Evolutionary conservation across 257 asterid species (phyloP), one percentile per base, ranked within the genome.

Genomic region (Fraxinus anomala): DNA sequence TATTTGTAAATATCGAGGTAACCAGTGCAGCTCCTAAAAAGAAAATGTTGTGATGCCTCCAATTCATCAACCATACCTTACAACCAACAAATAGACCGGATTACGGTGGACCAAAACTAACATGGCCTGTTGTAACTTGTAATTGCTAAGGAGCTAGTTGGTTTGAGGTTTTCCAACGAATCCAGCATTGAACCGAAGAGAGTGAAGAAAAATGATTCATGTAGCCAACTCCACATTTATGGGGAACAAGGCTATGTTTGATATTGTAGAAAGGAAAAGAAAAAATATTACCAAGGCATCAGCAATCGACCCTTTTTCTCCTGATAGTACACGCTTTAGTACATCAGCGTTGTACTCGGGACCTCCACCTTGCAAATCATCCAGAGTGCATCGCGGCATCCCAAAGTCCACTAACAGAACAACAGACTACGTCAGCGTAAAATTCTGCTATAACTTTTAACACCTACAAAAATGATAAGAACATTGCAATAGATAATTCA

Each of bases 311-410:
- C 96, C 94, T 69, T 76, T 88, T 75, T 88, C 91, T 71, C 96
- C 96, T 13, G 91, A 77, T 40, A 91, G 81, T 6, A 89, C 92
- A 9, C 86, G 83, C 74, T 84, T 76, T 61, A 91, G 83, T 33
- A 81, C 79, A 10, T 79, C 85, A 1, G 96, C 92, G 5, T 91
- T 91, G 83, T 88, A 88, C 47, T 87, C 87, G 6, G 93, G 92
- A 31, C 79, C 92, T 80, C 92, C 94, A 12, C 96, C 96, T 51
- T 82, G 85, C 79, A 91, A 68, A 66, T 86, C 86, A n/a, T 86
- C 90, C 76, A 91, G 40, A 26, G 91, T 88, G 90, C 96, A 89
- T 33, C 94, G 94, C 49, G 92, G 94, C 74, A 91, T 89, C 44
- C 94, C 94, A 33, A 89, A 89, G 51, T 89, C 91, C 82, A 91